Base-by-base conservation (phyloP, 371 early-diverging fungal genomes). In the Zopfochytrium polystomum region DNA sequence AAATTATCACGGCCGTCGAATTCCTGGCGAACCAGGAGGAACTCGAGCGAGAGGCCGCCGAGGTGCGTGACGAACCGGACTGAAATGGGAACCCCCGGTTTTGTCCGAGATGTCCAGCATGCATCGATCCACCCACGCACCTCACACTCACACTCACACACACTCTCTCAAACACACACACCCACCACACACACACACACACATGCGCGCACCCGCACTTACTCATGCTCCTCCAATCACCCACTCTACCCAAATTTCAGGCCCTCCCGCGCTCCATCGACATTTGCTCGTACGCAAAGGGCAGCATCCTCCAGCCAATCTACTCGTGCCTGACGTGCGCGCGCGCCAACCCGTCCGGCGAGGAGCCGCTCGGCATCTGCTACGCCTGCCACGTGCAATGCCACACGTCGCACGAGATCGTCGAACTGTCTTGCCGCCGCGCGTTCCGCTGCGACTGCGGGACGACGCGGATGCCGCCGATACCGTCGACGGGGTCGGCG, bases 391-490 rank as follows among this genome's bases (percentile, higher is more conserved):
- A 69, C 27, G 57, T 64, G 23, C 53, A 67, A 61, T 74, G 78
- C 65, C 95, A 94, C 65, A 75, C 88, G 0, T 85, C 80, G 31
- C 91, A 91, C 70, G 83, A 91, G 15, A 75, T 92, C 11, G 78
- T 87, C 26, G 92, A 92, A 68, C 73, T 94, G 55, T 92, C 89
- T 60, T 80, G 85, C n/a, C 90, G 91, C 61, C 78, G 92, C 0
- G 58, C 74, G 48, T 94, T 92, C 52, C 43, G 64, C 20, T 95
- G 95, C 70, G 93, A 93, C 70, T 93, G 95, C 63, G 93, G 92
- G 2, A 78, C 80, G 0, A 38, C 38, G 38, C 38, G 7, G 38
- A 38, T 38, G 38, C n/a, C n/a, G n/a, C n/a, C n/a, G n/a, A n/a
- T n/a, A n/a, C n/a, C n/a, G n/a, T n/a, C n/a, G n/a, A n/a, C n/a